Conservation (phyloP, 108 stramenopile genomes). For the Nitzschia putrida region DNA sequence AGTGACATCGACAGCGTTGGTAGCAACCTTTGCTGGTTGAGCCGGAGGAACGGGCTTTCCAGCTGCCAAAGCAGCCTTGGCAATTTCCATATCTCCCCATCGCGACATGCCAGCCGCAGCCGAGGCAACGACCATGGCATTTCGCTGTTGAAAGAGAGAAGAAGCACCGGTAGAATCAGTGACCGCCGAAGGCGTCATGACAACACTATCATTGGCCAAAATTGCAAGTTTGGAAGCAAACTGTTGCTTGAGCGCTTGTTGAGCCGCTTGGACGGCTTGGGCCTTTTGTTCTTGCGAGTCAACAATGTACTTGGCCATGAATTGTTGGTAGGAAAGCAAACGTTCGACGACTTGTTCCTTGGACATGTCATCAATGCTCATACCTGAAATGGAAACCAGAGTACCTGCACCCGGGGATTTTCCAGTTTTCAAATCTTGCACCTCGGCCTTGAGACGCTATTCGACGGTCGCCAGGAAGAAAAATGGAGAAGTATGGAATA, state of each 20-base stretch:
- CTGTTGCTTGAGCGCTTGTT: conserved; percentile 38
- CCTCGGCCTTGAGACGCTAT: conserved; percentile 60
- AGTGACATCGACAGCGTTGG: not conserved
- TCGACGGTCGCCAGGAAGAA: not conserved
- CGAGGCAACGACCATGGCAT: conserved; percentile 58
- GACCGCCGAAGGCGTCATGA: conserved; percentile 17
- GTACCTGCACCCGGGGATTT: conserved; percentile 20
- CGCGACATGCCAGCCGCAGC: conserved; percentile 75
- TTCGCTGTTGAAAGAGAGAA: conserved; percentile 47
- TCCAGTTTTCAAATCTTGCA: conserved; percentile 44
- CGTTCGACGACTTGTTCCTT: conserved; percentile 44
- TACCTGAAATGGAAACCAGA: conserved; percentile 9
- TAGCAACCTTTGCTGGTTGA: not conserved
- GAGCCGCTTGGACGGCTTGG: conserved; percentile 37
- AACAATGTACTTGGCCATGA: conserved; percentile 81
- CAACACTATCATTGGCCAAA: not conserved
- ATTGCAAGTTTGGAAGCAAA: conserved; percentile 21
- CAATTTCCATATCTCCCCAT: conserved; percentile 71
- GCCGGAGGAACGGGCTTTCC: no score
- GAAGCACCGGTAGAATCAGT: conserved; percentile 15
- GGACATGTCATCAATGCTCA: conserved; percentile 25
- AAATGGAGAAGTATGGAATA: not conserved
- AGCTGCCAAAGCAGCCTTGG: conserved; percentile 23
- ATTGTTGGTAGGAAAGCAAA: conserved; percentile 64
- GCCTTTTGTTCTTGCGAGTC: conserved; percentile 68